Evolutionary conservation across 1,284 basidiomycete species (phyloP), one percentile per base, ranked within the genome.

Genomic region (Apiotrichum mycotoxinovorans): DNA sequence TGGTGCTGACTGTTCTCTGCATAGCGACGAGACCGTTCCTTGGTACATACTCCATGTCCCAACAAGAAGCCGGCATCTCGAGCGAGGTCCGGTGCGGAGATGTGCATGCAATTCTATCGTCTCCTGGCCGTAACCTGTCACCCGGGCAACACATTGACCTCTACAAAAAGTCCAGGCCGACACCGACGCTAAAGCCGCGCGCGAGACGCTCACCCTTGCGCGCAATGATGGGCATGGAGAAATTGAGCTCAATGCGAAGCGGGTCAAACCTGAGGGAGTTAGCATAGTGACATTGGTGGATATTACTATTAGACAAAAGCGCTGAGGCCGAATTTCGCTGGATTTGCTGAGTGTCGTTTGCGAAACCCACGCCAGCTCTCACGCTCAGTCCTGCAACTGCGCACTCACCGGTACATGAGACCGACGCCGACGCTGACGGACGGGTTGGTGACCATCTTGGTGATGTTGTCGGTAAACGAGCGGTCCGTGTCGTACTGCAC

Each of bases 161-260:
- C 57, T 52, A 82, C 54, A 82, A 56, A 70, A 82, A 95, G 67
- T 94, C 90, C 55, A 98, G 74, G 0, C 95, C 96, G 60, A 98
- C 84, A 3, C 96, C 95, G 25, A 97, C 83, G 71, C 96, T 92
- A 46, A 98, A 79, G 0, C 95, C 96, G 64, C 86, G 86, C 54
- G 87, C 81, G 48, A 81, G 72, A 1, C 86, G 85, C 75, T 98
- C 95, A 48, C 86, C 86, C 65, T 82, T 84, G 46, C 85, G 84
- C 1, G 86, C 86, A 0, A 88, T 83, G 2, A 99, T 78, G 1
- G 95, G 95, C 51, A 98, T 82, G 3, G 93, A 90, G 62, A 97
- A 86, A 73, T 98, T 98, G 62, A 95, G 79, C 75, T 99, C 96
- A 40, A 94, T 63, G 20, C 73, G 66, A 11, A 75, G 65, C 3